Evolutionary conservation across 345 rosid genomes (phyloP), one percentile per base, ranked within the genome.

Genomic region (Gossypioides kirkii): DNA sequence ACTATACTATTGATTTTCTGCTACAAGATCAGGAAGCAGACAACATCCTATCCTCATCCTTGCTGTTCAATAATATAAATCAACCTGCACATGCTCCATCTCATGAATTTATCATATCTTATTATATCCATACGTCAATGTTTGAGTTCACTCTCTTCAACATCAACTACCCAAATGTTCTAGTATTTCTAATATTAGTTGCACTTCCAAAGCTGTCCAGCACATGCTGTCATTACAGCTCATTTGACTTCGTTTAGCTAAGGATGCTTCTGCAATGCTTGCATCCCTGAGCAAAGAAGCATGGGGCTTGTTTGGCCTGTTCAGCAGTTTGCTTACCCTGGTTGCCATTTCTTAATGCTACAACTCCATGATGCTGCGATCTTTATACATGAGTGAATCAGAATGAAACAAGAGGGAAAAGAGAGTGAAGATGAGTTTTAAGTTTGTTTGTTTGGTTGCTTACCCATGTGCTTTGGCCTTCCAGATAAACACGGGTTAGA

Each of bases 341-440:
- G 9, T 42, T 14, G 10, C 9, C 2, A 1, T n/a, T 20, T 20
- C 70, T 65, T 11, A 13, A 12, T 22, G 18, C 54, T 1, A 6
- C 14, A 67, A 47, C 56, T 41, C 65, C 69, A 63, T 41, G 23
- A 63, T 62, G 42, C 41, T 47, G 42, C 71, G 47, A 64, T 42
- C 16, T 17, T 38, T 59, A n/a, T 4, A n/a, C 47, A 63, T 2
- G 10, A 20, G 6, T 10, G 26, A 41, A 63, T 67, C 71, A 47
- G 43, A 47, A 14, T 26, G 56, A 67, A 47, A n/a, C 56, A 25
- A 25, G 12, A 23, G 17, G 14, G 16, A 62, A 41, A 62, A n/a
- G 26, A 38, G 1, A 2, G 42, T 46, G 41, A 46, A 66, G 55
- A 25, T 23, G 38, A 46, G 70, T 16, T 45, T 45, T 65, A 22